These are phyloP conservation scores for Acanthamoeba lenticulata DNA, from an alignment of 208 protist species.

Conservation along the genomic window DNA sequence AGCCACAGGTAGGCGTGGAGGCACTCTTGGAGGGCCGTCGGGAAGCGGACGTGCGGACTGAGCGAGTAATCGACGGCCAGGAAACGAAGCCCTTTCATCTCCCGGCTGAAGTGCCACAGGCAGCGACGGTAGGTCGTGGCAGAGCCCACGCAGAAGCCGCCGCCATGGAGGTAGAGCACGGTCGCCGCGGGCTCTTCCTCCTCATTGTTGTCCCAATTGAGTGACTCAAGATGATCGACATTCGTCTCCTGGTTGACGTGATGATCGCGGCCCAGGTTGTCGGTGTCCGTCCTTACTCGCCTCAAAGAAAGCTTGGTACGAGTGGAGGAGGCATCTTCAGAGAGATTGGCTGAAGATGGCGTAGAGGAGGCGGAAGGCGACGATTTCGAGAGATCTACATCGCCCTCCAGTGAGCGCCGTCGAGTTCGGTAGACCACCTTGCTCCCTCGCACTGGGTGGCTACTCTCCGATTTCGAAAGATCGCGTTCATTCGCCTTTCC, in stretches of 20 bases:
- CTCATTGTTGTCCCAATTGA: no score
- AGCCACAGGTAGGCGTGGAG: constrained; percentile 58
- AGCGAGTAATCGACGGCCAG: constrained; percentile 62
- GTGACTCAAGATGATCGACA: no score
- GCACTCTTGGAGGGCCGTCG: constrained; percentile 50
- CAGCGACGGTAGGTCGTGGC: background rate
- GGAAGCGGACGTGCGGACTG: constrained; percentile 40
- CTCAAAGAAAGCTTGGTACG: background rate
- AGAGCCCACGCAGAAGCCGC: constrained; percentile 57
- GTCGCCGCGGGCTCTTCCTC: background rate
- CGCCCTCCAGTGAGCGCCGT: background rate
- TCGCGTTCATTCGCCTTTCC: no score
- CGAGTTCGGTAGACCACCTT: background rate
- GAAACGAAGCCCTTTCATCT: constrained; percentile 67
- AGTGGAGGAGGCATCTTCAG: background rate
- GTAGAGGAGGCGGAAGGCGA: background rate
- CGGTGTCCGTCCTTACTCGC: background rate
- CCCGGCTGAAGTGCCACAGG: constrained; percentile 58
- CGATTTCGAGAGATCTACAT: background rate
- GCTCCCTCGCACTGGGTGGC: background rate
- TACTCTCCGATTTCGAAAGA: background rate
- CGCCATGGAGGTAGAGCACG: constrained; percentile 37
- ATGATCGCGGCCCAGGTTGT: constrained; percentile 3
- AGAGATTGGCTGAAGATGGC: no score
- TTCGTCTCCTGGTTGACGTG: background rate